A percentile compares a stretch with the other conserved stretches of the same genome.
Evolutionary conservation across 768 basidiomycete species (phyloP).

Genomic region (Lepiota venenata): DNA sequence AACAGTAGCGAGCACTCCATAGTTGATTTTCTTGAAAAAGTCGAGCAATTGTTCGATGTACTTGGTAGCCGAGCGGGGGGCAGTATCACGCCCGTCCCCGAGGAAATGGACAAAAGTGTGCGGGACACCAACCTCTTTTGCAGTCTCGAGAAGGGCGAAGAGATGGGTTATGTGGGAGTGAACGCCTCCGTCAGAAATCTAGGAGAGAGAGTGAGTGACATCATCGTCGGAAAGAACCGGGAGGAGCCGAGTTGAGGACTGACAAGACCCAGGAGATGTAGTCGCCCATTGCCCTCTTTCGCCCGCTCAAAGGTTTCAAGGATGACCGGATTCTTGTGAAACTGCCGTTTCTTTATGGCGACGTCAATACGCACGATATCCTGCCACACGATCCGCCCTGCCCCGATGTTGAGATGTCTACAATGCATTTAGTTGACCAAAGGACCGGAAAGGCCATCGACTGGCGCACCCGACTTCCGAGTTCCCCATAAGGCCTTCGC

Average conservation of each 20-base stretch:
- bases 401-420: slow-evolving; percentile 93
- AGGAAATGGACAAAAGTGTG: slow-evolving; percentile 92
- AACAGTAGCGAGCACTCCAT: slow-evolving; percentile 81
- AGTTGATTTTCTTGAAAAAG: slow-evolving; percentile 72
- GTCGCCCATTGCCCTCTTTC: slow-evolving; percentile 76
- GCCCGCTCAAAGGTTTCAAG: slow-evolving; percentile 72
- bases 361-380: slow-evolving; percentile 96
- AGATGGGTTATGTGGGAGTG: slow-evolving; percentile 93
- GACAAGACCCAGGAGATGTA: slow-evolving; percentile 89
- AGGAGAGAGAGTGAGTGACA: neutral
- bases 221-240: neutral
- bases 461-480: slow-evolving; percentile 88
- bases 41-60: slow-evolving; percentile 77
- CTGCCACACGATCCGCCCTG: slow-evolving; percentile 95
- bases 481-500: slow-evolving; percentile 95
- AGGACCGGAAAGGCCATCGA: neutral
- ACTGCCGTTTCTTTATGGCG: slow-evolving; percentile 83
- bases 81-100: slow-evolving; percentile 93
- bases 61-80: slow-evolving; percentile 74
- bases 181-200: slow-evolving; percentile 96
- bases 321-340: slow-evolving; percentile 76
- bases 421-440: neutral
- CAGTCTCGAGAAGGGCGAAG: slow-evolving; percentile 86
- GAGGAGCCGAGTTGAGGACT: slow-evolving; percentile 18
- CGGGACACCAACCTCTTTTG: slow-evolving; percentile 81